Evolutionary conservation across 2,329 filamentous ascomycete species (phyloP), one percentile per base, ranked within the genome.

Genomic region (Corinectria fuckeliana): DNA sequence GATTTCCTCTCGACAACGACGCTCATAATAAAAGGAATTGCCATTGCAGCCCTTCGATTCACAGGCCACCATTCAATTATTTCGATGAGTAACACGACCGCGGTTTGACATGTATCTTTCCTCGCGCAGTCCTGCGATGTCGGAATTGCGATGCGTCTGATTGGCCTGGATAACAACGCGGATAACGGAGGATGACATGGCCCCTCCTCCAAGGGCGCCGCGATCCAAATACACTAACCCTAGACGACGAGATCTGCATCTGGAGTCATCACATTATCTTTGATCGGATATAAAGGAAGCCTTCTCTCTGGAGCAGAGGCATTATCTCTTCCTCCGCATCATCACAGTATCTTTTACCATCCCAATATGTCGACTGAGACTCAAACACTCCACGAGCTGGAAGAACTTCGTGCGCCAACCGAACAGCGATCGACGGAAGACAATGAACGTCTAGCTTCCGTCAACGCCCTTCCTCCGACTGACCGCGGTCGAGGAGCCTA

Each of bases 401-500:
- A 42, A 25, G 60, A 50, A 9, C 39, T 56, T 44, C 60, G 44
- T n/a, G n/a, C 52, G 23, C 26, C 18, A 10, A 23, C 20, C 4
- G 38, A 60, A 14, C 11, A 44, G 25, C 28, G 47, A 50, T 25
- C 34, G 21, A 39, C 32, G 30, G 58, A 56, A 1, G 32, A 20
- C 10, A 23, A 36, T 16, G 34, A 25, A 11, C 18, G 50, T 25
- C 1, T 21, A 11, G 4, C 41, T 16, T 45, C 64, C 2, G 65
- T 63, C 5, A 26, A 62, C 16, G 63, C 59, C 1, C 53, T 75
- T 11, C 72, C 71, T n/a, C 72, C 71, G 2, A 69, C 69, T 2
- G 72, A 75, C 32, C 65, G 62, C 23, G 72, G 72, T 3, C 66
- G 64, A 6, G 68, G 63, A 13, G 72, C 72, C 6, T 74, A 75